phyloP scores from a whole-genome alignment of 306 rosid species.

The Senna siamea region DNA sequence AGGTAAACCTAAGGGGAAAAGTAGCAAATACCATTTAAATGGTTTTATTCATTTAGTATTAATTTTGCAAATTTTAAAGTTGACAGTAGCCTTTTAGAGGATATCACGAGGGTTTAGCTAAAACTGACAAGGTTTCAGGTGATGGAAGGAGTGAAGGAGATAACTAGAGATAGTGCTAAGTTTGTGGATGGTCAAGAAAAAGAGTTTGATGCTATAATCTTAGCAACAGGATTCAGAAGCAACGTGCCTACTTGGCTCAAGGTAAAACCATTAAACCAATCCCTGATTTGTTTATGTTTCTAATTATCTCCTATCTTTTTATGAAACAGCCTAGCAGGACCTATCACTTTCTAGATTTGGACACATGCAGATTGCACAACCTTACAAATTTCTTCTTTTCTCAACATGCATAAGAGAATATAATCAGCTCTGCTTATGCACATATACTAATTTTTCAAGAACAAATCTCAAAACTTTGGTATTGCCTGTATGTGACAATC shows the following conservation, averaged over 20 bases:
- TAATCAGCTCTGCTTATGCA: conserved; percentile 46
- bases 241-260: conserved; percentile 97
- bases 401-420: conserved; percentile 70
- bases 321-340: conserved; percentile 46
- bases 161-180: conserved; percentile 81
- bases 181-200: conserved; percentile 88
- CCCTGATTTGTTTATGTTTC: too few species aligned
- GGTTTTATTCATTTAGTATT: too few species aligned
- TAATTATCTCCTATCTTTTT: too few species aligned
- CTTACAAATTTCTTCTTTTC: conserved; percentile 71
- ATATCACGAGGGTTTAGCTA: too few species aligned
- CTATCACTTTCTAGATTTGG: conserved; percentile 55
- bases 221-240: conserved; percentile 97
- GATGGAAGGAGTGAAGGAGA: conserved; percentile 83
- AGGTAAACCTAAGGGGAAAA: too few species aligned
- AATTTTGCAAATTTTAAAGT: too few species aligned
- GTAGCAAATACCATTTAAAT: too few species aligned
- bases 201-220: conserved; percentile 90
- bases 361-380: conserved; percentile 51
- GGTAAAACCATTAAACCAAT: conserved; percentile 44
- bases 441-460: neutral
- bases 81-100: too few species aligned
- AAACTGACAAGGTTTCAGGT: conserved; percentile 45
- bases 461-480: neutral
- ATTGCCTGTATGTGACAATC: conserved; percentile 20